Base-by-base conservation (phyloP, 805 yeast genomes). In the Yarrowia keelungensis region DNA sequence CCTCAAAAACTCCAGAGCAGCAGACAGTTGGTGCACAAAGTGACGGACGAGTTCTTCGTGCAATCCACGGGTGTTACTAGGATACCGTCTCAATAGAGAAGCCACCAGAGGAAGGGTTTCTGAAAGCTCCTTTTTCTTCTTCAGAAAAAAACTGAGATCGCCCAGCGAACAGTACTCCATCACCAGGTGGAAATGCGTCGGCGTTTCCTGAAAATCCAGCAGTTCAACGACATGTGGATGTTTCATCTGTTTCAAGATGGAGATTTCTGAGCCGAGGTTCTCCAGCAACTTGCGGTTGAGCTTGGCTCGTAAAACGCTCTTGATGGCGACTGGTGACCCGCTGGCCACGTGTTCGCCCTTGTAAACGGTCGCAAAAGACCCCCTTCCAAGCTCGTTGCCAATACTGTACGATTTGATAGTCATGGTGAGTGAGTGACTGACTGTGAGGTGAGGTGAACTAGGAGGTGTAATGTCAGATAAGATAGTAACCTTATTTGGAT, bases 91-190 rank as follows among this genome's bases (percentile, higher is more conserved):
- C 74, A 93, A 84, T 69, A 95, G 82, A 0, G 91, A 86, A 43
- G 88, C 87, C 46, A 93, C 86, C 54, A 90, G 83, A 0, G 97
- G 97, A 77, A 92, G 91, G 8, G 89, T 86, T 72, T 85, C 83
- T 45, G 86, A 84, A 61, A 92, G 81, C 76, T 89, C 92, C 72
- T 85, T 85, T 74, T 93, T 84, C 75, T 87, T 88, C 74, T 90
- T 86, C 69, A 95, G 93, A 73, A 95, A 89, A 75, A 88, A 91
- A 0, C 97, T 90, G 71, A 95, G 83, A 79, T 95, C 99, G 14
- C 99, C 99, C 76, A 95, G 81, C 0, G 98, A 88, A 77, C 99
- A 95, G 80, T 92, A 95, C 78, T 95, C 98, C 98, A 95, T 95
- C 16, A 94, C 88, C 71, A 95, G 81, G 76, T 92, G 94, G 80